A percentile compares a stretch with the other conserved stretches of the same genome.
phyloP scores from a whole-genome alignment of 371 early-diverging fungal genomes.

The Mortierella sp. region DNA sequence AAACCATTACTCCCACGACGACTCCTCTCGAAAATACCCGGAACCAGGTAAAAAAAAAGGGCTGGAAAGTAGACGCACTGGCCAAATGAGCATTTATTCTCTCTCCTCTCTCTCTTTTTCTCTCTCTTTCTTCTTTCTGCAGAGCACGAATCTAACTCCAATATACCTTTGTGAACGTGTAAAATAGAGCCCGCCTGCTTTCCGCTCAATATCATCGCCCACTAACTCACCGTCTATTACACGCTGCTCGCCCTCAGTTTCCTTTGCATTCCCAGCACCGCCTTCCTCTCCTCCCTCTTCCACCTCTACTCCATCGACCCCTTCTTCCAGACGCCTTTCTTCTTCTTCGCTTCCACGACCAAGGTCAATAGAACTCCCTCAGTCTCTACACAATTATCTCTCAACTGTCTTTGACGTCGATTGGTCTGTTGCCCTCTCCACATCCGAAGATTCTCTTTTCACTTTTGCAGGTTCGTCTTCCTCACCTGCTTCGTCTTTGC shows the following conservation, averaged over 20 bases:
- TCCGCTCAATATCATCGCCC: not conserved
- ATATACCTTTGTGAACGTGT: not conserved
- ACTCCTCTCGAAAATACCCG: not conserved
- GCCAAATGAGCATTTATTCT: not conserved
- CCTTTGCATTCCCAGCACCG: not conserved
- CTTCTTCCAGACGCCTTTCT: not conserved
- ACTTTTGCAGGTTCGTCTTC: constrained; percentile 14
- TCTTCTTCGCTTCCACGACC: constrained; percentile 21
- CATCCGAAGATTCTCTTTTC: constrained; percentile 31
- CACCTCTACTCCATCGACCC: not conserved
- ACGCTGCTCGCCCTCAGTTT: not conserved
- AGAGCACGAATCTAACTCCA: not conserved
- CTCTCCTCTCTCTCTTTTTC: not conserved
- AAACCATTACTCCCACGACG: not conserved
- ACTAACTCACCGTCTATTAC: not conserved
- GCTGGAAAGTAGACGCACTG: not conserved
- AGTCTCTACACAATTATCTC: constrained; percentile 34
- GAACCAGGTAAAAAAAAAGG: too few relatives aligned
- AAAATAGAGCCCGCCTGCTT: constrained; percentile 4
- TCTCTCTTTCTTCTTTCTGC: not conserved
- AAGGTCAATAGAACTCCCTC: constrained; percentile 32
- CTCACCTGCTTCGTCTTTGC: not conserved
- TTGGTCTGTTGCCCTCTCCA: constrained; percentile 37
- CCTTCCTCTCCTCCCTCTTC: not conserved
- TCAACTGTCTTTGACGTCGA: constrained; percentile 42